Evolutionary conservation across 495 filamentous ascomycete genomes (phyloP).

Genomic region (Massariosphaeria phaeospora): DNA sequence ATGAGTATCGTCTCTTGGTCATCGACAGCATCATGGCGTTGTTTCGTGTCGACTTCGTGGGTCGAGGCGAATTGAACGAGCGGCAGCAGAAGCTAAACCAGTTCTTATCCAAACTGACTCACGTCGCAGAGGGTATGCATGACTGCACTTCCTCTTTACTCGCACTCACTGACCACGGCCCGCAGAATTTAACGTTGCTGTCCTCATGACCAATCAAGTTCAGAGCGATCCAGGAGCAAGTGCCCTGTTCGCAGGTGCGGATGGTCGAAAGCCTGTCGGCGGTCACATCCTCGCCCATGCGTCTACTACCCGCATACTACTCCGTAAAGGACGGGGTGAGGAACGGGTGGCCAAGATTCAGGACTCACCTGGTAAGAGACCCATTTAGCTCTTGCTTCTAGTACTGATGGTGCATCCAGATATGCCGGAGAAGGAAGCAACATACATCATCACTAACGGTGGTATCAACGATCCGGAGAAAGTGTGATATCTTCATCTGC

Average conservation of each 20-base stretch:
- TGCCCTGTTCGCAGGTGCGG: constrained; percentile 72
- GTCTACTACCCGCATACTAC: constrained; percentile 66
- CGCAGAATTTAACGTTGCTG: constrained; percentile 70
- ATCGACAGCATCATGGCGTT: constrained; percentile 78
- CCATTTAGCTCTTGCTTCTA: not conserved
- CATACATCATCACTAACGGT: constrained; percentile 74
- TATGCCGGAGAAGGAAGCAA: constrained; percentile 71
- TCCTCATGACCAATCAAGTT: constrained; percentile 78
- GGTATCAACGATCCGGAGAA: constrained; percentile 72
- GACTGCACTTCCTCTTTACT: not conserved
- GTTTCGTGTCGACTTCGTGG: constrained; percentile 70
- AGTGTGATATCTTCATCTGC: too few species aligned
- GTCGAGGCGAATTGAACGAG: constrained; percentile 70
- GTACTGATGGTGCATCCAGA: constrained; percentile 43
- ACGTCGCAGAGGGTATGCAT: constrained; percentile 64
- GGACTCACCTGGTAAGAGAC: constrained; percentile 61
- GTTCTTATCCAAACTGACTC: constrained; percentile 63
- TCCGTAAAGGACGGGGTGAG: constrained; percentile 72
- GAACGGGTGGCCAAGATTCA: constrained; percentile 77
- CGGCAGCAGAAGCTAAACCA: constrained; percentile 71
- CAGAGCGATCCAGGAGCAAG: constrained; percentile 76
- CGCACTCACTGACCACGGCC: not conserved
- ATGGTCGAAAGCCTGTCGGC: constrained; percentile 70
- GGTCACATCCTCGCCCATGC: constrained; percentile 79
- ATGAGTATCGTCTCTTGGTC: constrained; percentile 66